Evolutionary conservation across 1,284 basidiomycete genomes (phyloP).

Genomic region (Marasmius fiardii): DNA sequence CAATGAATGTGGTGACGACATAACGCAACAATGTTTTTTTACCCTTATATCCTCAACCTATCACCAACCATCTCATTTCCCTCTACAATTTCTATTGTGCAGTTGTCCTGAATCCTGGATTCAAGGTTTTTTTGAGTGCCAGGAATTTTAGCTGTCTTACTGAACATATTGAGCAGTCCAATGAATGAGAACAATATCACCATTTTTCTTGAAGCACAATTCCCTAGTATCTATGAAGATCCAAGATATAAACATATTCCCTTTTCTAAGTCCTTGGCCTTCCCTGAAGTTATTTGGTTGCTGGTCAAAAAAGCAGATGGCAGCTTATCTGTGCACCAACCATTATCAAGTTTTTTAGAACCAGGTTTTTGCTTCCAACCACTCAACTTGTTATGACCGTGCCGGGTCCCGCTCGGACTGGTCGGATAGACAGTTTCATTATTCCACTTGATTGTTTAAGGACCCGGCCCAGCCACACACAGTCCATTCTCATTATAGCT

Average conservation of each 20-base stretch:
- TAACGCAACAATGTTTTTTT: not conserved
- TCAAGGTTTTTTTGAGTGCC: conserved; percentile 13
- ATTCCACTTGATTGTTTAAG: too few species aligned
- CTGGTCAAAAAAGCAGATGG: conserved; percentile 21
- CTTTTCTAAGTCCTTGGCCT: conserved; percentile 16
- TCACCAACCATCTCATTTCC: conserved; percentile 2
- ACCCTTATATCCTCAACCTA: not conserved
- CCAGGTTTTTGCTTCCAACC: conserved; percentile 17
- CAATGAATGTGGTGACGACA: not conserved
- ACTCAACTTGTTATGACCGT: too few species aligned
- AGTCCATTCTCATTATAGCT: too few species aligned
- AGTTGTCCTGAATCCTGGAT: conserved; percentile 23
- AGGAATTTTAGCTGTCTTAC: not conserved
- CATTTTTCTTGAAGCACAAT: not conserved
- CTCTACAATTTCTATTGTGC: conserved; percentile 23
- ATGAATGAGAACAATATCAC: not conserved
- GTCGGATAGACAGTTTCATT: too few species aligned
- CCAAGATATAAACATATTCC: not conserved
- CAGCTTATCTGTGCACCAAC: conserved; percentile 24
- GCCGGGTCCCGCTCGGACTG: too few species aligned
- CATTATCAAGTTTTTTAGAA: conserved; percentile 23
- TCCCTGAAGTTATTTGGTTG: conserved; percentile 12
- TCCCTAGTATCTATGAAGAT: not conserved
- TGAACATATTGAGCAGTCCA: not conserved
- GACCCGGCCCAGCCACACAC: too few species aligned